Conservation (phyloP, 495 filamentous ascomycete species). For the Chlorociboria aeruginascens region DNA sequence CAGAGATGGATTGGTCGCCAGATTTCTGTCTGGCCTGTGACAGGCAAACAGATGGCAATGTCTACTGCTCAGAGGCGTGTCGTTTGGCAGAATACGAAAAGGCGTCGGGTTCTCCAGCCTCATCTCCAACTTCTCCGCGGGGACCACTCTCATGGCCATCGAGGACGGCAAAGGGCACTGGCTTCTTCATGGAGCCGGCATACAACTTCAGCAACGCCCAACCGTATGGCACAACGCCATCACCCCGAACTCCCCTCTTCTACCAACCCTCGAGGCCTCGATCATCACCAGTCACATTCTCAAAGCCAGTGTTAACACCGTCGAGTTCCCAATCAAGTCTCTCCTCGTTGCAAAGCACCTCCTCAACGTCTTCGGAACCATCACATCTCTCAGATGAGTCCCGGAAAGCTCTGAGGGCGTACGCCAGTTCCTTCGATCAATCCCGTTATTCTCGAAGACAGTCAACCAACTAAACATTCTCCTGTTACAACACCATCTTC, state of each 20-base stretch:
- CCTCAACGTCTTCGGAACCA: slow-evolving; percentile 36
- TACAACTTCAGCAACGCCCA: slow-evolving; percentile 50
- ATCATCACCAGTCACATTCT: slow-evolving; percentile 11
- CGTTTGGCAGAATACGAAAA: slow-evolving; percentile 78
- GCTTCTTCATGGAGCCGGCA: slow-evolving; percentile 58
- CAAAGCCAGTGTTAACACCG: slow-evolving; percentile 45
- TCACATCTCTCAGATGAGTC: slow-evolving; percentile 59
- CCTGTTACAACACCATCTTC: background rate
- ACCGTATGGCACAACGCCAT: slow-evolving; percentile 32
- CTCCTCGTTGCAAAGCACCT: slow-evolving; percentile 60
- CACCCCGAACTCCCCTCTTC: slow-evolving; percentile 25
- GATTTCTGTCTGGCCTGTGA: slow-evolving; percentile 96
- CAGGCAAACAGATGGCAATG: slow-evolving; percentile 63
- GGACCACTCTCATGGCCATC: slow-evolving; percentile 33
- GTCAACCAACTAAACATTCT: slow-evolving; percentile 21
- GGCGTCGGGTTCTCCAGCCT: slow-evolving; percentile 44
- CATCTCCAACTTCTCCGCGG: slow-evolving; percentile 35
- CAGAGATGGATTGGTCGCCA: slow-evolving; percentile 75
- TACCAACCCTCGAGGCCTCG: slow-evolving; percentile 22
- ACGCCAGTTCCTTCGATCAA: slow-evolving; percentile 80
- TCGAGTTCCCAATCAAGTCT: slow-evolving; percentile 81
- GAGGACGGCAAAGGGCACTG: slow-evolving; percentile 26
- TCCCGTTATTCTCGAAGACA: slow-evolving; percentile 45
- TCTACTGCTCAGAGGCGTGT: slow-evolving; percentile 91
- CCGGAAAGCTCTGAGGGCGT: slow-evolving; percentile 69